Evolutionary conservation across 768 basidiomycete genomes (phyloP), one percentile per base, ranked within the genome.

Genomic region (Podaxis sp.): DNA sequence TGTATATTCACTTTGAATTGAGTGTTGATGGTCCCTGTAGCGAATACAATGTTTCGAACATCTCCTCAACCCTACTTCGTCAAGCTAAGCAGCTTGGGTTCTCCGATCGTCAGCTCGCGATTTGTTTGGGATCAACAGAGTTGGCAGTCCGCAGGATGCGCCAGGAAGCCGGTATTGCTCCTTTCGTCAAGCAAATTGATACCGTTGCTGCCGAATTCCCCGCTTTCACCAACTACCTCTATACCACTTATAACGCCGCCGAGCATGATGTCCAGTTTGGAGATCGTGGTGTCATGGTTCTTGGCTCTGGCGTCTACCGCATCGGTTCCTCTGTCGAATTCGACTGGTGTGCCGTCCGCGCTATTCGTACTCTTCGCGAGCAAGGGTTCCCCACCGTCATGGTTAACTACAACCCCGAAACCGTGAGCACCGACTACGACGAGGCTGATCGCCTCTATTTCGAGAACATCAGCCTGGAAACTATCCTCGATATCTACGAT

Each of bases 401-500:
- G 96, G 92, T 99, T 79, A 99, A 99, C 79, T 99, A 99, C 78
- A 99, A 99, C 75, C 97, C 96, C 13, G 96, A 99, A 79, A 99
- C 97, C 1, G 97, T 99, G 74, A 95, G 92, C 71, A 98, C 97
- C 36, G 96, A 99, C 75, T 99, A 98, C 76, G 97, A 99, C 77
- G 96, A 99, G 72, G 96, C 96, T 28, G 96, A 99, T 73, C 87
- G 96, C 30, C 83, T 99, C 28, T 99, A 99, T 82, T 99, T 99
- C 74, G 97, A 99, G 79, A 98, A 96, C 74, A 99, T 99, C 82
- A 90, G 90, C 68, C 77, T 98, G 70, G 96, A 99, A 79, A 91
- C 95, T 2, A 94, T 99, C 63, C 82, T 99, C 44, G 96, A 99
- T 72, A 96, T 99, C 70, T 98, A 98, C 74, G 96, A 99, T 68